Base-by-base conservation (phyloP, 139 green algal genomes). In the Auxenochlorella pyrenoidosa region DNA sequence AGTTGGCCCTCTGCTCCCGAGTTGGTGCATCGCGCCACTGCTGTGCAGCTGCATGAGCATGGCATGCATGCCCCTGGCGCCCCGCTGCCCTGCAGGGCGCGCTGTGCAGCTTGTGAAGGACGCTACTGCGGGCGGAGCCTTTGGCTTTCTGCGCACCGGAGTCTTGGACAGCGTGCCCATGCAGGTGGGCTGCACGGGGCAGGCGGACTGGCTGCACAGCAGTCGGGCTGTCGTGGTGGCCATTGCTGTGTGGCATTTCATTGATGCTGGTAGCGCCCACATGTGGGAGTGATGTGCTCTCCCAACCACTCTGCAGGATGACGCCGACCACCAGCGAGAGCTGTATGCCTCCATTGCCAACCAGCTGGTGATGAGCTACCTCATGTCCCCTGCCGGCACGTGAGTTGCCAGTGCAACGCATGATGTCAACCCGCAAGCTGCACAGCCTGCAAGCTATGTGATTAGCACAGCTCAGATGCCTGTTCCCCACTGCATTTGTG, bases 81-180 rank as follows among this genome's bases (percentile, higher is more conserved):
- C 10, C 24, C 3, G 28, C 22, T 79, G 19, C 15, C 22, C 8
- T 86, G 88, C 90, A 91, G 82, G 85, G 1, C 80, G 85, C 16
- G 87, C 76, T 30, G 54, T 59, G 3, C 60, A 79, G 12, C 40
- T 75, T 43, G 65, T 93, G 40, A 75, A 84, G n/a, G 75, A 68
- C 0, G 91, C 90, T 0, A 70, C 66, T 21, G 38, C 75, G 18
- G 63, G 34, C 30, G 91, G 91, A 12, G 90, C 82, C 3, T 68
- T 93, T 4, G 87, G 22, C 0, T 91, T 90, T 28, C 79, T 94
- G 63, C 32, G 68, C 15, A n/a, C n/a, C 2, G 28, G 84, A 0
- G 43, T 94, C 8, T 51, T 94, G 59, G 43, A 68, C 8, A 88
- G 73, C n/a, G 72, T 85, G 79, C 38, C 79, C 21, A 91, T 94